A percentile compares a stretch with the other conserved stretches of the same genome.
phyloP scores from a whole-genome alignment of 2,329 filamentous ascomycete genomes.

The Plenodomus lindquistii region DNA sequence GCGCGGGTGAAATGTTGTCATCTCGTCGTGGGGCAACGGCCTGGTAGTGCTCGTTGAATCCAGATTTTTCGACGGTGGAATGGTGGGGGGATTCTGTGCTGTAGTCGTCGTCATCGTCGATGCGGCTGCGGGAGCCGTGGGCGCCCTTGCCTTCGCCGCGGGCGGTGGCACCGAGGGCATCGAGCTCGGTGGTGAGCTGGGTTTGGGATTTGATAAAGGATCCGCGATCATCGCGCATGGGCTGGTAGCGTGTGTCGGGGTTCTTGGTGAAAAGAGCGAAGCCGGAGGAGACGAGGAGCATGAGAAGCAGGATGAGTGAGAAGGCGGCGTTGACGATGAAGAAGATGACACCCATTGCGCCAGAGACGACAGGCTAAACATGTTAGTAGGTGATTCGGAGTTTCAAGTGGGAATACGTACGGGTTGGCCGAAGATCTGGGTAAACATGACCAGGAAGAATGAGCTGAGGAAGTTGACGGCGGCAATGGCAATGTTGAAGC shows the following conservation, averaged over 20 bases:
- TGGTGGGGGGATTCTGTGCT: slow-evolving; percentile 54
- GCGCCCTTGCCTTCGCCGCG: slow-evolving; percentile 69
- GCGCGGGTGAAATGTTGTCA: slow-evolving; percentile 37
- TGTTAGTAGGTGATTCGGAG: slow-evolving; percentile 15
- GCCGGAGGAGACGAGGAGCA: slow-evolving; percentile 76
- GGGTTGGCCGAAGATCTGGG: slow-evolving; percentile 81
- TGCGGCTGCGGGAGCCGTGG: slow-evolving; percentile 55
- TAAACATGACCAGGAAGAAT: slow-evolving; percentile 88
- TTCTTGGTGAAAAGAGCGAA: slow-evolving; percentile 90
- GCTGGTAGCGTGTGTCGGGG: slow-evolving; percentile 91
- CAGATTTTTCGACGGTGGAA: slow-evolving; percentile 38
- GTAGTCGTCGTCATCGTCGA: slow-evolving; percentile 72
- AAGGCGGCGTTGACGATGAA: slow-evolving; percentile 87
- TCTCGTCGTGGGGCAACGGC: slow-evolving; percentile 52
- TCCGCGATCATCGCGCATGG: slow-evolving; percentile 93
- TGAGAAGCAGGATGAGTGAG: slow-evolving; percentile 77
- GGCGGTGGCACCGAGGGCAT: slow-evolving; percentile 85
- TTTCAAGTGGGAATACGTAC: slow-evolving; percentile 47
- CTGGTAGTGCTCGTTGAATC: slow-evolving; percentile 48
- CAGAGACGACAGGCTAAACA: slow-evolving; percentile 72
- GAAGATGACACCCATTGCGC: slow-evolving; percentile 86
- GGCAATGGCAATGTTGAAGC: slow-evolving; percentile 91
- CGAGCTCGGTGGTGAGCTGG: slow-evolving; percentile 84
- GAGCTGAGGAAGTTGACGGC: slow-evolving; percentile 89
- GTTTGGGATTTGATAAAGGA: slow-evolving; percentile 98